Evolutionary conservation across 2,329 filamentous ascomycete genomes (phyloP).

Genomic region (Anisogramma anomala): DNA sequence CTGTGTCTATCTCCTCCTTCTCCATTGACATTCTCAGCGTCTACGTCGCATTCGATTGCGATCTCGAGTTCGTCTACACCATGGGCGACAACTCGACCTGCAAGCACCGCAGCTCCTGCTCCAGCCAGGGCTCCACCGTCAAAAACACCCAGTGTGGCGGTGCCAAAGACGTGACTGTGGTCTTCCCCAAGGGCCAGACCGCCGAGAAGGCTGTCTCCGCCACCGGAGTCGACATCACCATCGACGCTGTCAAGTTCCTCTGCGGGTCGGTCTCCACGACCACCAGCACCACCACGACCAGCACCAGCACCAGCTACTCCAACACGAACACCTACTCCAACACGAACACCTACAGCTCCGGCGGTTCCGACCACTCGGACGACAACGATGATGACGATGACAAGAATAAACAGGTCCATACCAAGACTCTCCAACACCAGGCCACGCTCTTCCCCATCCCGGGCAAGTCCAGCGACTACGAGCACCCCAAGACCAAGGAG

Average conservation of each 20-base stretch:
- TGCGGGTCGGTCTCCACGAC: constrained; percentile 38
- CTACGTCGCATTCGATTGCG: constrained; percentile 60
- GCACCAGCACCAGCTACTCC: too few relatives aligned
- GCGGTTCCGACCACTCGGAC: too few relatives aligned
- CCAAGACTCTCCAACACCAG: too few relatives aligned
- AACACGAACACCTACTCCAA: too few relatives aligned
- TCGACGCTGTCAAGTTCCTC: constrained; percentile 65
- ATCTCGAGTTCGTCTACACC: constrained; percentile 74
- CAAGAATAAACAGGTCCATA: too few relatives aligned
- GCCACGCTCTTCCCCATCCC: too few relatives aligned
- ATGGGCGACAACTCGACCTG: constrained; percentile 76
- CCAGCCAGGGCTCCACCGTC: constrained; percentile 54
- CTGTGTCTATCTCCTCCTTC: constrained; percentile 43
- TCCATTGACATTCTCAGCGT: constrained; percentile 67
- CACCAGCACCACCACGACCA: too few relatives aligned
- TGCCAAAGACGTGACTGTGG: constrained; percentile 67
- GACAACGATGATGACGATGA: too few relatives aligned
- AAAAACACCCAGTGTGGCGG: constrained; percentile 87
- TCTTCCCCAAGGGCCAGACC: constrained; percentile 46
- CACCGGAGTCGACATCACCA: constrained; percentile 43
- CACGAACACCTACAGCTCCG: too few relatives aligned
- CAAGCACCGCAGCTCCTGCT: constrained; percentile 65
- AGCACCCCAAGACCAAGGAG: too few relatives aligned
- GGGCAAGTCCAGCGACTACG: too few relatives aligned
- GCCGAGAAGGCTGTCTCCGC: constrained; percentile 34